Conservation (phyloP, 2,329 filamentous ascomycete genomes). For the Pseudogymnoascus sp. region DNA sequence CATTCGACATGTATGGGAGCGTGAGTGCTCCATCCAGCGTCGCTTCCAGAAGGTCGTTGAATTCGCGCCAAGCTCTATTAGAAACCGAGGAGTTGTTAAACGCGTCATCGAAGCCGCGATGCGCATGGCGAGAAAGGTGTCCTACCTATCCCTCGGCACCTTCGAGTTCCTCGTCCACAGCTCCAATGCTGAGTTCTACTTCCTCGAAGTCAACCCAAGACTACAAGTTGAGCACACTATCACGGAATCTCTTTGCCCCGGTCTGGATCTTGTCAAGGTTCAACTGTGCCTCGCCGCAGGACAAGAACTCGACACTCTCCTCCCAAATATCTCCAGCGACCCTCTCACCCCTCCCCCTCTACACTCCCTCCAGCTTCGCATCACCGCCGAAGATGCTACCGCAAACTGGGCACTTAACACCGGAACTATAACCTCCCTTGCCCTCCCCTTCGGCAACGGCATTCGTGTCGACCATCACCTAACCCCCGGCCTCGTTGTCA, state of each 20-base stretch:
- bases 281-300: constrained; percentile 32
- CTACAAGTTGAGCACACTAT: constrained; percentile 27
- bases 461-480: constrained; percentile 38
- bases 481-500: constrained; percentile 33
- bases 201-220: constrained; percentile 25
- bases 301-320: constrained; percentile 24
- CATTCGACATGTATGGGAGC: constrained; percentile 53
- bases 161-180: constrained; percentile 56
- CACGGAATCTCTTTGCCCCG: constrained; percentile 31
- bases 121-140: constrained; percentile 42
- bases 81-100: constrained; percentile 34
- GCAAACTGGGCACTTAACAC: constrained; percentile 48
- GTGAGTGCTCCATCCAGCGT: constrained; percentile 60
- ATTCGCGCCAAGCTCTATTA: constrained; percentile 58
- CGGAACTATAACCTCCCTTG: constrained; percentile 47
- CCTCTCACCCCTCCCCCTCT: constrained; percentile 25
- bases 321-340: constrained; percentile 25
- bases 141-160: constrained; percentile 52
- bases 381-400: constrained; percentile 36
- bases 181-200: constrained; percentile 34
- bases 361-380: constrained; percentile 36
- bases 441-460: constrained; percentile 49
- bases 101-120: constrained; percentile 40
- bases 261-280: constrained; percentile 26
- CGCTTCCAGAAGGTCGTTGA: constrained; percentile 65